phyloP scores from a whole-genome alignment of 2,329 filamentous ascomycete genomes.

The Rasamsonia emersonii region DNA sequence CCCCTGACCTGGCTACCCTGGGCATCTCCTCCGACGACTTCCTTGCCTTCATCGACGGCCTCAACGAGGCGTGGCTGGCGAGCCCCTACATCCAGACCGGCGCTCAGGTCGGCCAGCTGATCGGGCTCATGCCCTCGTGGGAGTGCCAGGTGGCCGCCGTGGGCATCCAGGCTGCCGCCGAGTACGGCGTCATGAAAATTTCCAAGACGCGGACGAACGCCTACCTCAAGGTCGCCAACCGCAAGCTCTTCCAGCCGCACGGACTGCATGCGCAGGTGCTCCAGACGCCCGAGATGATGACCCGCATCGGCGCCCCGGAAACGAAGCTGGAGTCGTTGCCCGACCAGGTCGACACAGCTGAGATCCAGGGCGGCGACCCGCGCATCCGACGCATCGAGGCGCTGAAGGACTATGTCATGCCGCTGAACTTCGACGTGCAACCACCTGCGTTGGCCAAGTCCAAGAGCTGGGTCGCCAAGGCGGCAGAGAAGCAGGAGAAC shows the following conservation, averaged over 20 bases:
- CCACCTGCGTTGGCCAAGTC: neutral
- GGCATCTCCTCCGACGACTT: conserved; percentile 12
- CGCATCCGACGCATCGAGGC: neutral
- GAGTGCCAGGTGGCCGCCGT: conserved; percentile 15
- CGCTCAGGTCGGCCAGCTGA: conserved; percentile 14
- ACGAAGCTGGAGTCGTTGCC: conserved; percentile 5
- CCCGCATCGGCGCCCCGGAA: conserved; percentile 5
- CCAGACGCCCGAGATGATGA: conserved; percentile 15
- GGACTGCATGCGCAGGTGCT: conserved; percentile 21
- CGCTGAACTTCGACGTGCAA: neutral
- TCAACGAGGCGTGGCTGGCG: conserved; percentile 49
- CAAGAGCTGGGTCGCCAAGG: neutral
- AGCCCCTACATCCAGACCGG: conserved; percentile 26
- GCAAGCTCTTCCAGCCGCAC: conserved; percentile 22
- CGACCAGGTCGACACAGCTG: neutral
- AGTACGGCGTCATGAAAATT: conserved; percentile 8
- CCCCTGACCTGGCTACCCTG: conserved; percentile 3
- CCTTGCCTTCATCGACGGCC: conserved; percentile 27
- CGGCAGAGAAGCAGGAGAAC: no score
- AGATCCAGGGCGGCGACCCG: neutral
- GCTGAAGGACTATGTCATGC: neutral
- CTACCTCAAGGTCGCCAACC: conserved; percentile 22
- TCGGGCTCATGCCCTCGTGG: conserved; percentile 22
- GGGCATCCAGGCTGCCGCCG: conserved; percentile 7
- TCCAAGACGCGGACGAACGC: conserved; percentile 19